Percentiles rank a stretch among this genome's conserved stretches.
phyloP scores from a whole-genome alignment of 169 alveolate genomes.

The Plasmodium yoelii region DNA sequence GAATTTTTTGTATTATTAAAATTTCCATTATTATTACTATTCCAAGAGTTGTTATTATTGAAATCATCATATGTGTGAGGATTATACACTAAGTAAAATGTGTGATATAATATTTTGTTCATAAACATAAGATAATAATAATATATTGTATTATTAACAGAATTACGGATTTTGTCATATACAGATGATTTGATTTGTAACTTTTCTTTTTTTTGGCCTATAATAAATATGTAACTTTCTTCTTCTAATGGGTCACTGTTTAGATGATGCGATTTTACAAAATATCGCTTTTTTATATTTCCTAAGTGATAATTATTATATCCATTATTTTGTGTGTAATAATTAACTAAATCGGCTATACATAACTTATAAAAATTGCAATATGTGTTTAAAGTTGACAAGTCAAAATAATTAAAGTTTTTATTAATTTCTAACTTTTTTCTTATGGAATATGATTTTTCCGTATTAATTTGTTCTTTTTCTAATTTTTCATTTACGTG shows the following conservation, averaged over 20 bases:
- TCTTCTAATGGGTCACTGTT: constrained; percentile 74
- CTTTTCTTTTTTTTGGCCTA: constrained; percentile 56
- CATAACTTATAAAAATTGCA: constrained; percentile 69
- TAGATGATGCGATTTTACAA: constrained; percentile 71
- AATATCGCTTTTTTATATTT: constrained; percentile 45
- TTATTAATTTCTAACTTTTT: constrained; percentile 11
- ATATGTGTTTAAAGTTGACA: constrained; percentile 54
- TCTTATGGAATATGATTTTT: constrained; percentile 14
- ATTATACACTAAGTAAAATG: constrained; percentile 41
- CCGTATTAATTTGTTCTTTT: constrained; percentile 43
- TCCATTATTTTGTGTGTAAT: constrained; percentile 2
- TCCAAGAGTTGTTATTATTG: not conserved
- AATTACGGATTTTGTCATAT: constrained; percentile 1
- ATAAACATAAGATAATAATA: constrained; percentile 45
- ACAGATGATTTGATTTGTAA: constrained; percentile 4
- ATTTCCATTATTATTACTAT: not conserved
- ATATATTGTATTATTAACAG: constrained; percentile 8
- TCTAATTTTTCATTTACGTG: constrained; percentile 24
- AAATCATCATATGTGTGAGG: not conserved
- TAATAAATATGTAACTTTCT: constrained; percentile 41
- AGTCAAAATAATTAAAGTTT: constrained; percentile 51
- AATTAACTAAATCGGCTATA: constrained; percentile 29
- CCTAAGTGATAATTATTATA: constrained; percentile 1
- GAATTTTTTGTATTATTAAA: not conserved
- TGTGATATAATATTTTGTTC: constrained; percentile 54